phyloP scores from a whole-genome alignment of 306 rosid species.

The Cyclanthera cordifolia region DNA sequence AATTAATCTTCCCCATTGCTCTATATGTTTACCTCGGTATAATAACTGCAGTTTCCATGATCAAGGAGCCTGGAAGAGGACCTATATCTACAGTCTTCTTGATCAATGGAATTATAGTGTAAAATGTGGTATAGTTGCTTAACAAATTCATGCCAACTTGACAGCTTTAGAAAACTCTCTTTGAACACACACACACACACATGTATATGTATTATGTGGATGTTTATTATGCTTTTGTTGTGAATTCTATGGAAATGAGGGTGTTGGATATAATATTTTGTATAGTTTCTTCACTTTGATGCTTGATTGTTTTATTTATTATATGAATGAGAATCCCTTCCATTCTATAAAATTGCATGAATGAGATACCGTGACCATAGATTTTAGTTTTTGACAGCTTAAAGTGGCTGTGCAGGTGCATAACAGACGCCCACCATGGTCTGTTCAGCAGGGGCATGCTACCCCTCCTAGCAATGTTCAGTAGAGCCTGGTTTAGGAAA shows the following conservation, averaged over 20 bases:
- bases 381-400: neutral
- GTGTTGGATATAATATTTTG: neutral
- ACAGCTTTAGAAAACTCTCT: neutral
- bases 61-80: neutral
- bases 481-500: constrained; percentile 1
- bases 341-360: neutral
- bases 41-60: neutral
- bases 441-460: constrained; percentile 60
- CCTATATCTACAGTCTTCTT: neutral
- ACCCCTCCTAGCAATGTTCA: constrained; percentile 25
- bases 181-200: too few relatives aligned
- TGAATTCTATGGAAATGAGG: neutral
- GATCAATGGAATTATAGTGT: neutral
- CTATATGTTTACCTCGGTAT: neutral
- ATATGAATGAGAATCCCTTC: too few relatives aligned
- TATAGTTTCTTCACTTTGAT: too few relatives aligned
- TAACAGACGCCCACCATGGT: constrained; percentile 73
- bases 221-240: neutral
- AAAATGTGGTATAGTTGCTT: neutral
- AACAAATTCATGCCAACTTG: neutral
- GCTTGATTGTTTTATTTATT: too few relatives aligned
- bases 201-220: neutral
- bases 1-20: neutral
- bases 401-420: constrained; percentile 38
- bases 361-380: neutral